Evolutionary conservation across 148 eudicot genomes (phyloP).

Genomic region (Mesembryanthemum crystallinum): DNA sequence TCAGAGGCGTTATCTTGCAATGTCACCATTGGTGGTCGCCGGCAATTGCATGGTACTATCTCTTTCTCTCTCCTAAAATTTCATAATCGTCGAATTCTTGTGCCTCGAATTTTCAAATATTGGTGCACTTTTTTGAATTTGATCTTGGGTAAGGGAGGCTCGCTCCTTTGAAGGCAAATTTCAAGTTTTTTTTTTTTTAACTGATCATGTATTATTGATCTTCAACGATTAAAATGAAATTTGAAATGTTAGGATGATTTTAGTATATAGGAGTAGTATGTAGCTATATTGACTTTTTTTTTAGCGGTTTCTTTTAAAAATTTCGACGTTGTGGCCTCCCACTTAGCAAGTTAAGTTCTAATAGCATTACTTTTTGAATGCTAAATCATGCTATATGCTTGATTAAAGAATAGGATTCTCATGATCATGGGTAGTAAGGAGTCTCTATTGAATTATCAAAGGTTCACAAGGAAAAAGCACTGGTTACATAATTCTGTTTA

Average conservation of each 20-base stretch:
- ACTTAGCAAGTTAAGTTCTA: slow-evolving; percentile 2
- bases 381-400: background rate
- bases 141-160: background rate
- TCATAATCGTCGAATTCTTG: background rate
- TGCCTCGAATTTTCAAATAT: background rate
- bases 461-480: background rate
- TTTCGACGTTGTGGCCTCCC: slow-evolving; percentile 9
- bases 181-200: background rate
- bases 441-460: slow-evolving; percentile 1
- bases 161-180: too few relatives aligned
- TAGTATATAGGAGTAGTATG: too few relatives aligned
- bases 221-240: background rate
- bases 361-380: background rate
- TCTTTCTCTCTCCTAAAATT: background rate
- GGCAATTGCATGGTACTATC: background rate
- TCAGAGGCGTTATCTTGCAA: too few relatives aligned
- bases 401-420: too few relatives aligned
- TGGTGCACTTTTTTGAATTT: background rate
- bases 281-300: background rate
- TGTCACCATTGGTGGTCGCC: too few relatives aligned
- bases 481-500: background rate
- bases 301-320: too few relatives aligned
- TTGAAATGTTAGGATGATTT: background rate
- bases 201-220: background rate
- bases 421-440: slow-evolving; percentile 7